Conservation (phyloP, 176 grass and related monocot species). For the Avena insularis region DNA sequence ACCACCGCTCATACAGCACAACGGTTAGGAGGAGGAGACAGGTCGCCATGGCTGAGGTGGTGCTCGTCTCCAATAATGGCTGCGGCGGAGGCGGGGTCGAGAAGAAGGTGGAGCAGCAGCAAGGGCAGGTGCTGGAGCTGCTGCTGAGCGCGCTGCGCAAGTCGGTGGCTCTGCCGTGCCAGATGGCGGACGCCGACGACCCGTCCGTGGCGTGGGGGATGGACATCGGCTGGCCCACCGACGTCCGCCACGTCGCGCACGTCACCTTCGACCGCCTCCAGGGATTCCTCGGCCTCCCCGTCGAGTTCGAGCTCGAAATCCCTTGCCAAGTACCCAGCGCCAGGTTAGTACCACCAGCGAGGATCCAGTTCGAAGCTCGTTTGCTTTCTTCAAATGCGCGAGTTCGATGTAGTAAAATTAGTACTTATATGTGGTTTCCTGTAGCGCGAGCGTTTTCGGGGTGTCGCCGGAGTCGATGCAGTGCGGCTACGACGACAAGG, state of each 20-base stretch:
- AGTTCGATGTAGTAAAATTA: background rate
- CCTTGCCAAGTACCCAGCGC: slow-evolving; percentile 80
- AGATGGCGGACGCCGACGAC: slow-evolving; percentile 37
- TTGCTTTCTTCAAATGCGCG: background rate
- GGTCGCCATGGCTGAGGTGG: slow-evolving; percentile 11
- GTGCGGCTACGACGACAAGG: slow-evolving; percentile 69
- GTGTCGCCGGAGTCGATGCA: slow-evolving; percentile 92
- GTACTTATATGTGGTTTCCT: background rate
- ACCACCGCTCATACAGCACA: background rate
- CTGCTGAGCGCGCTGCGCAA: slow-evolving; percentile 28
- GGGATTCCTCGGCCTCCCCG: slow-evolving; percentile 90
- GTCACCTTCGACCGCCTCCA: slow-evolving; percentile 97
- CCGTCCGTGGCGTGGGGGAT: slow-evolving; percentile 39
- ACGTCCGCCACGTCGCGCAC: slow-evolving; percentile 92
- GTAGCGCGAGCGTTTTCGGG: slow-evolving; percentile 74
- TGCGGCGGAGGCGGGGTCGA: background rate
- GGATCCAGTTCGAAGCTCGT: background rate
- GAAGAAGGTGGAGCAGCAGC: slow-evolving; percentile 9
- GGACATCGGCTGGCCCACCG: slow-evolving; percentile 89
- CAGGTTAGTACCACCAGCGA: slow-evolving; percentile 44
- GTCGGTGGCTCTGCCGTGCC: slow-evolving; percentile 22
- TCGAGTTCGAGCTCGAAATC: slow-evolving; percentile 88
- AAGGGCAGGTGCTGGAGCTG: slow-evolving; percentile 30
- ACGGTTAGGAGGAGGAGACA: background rate
- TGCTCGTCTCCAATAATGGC: background rate